Evolutionary conservation across 441 rosid species (phyloP), one percentile per base, ranked within the genome.

Genomic region (Gossypium gossypioides): DNA sequence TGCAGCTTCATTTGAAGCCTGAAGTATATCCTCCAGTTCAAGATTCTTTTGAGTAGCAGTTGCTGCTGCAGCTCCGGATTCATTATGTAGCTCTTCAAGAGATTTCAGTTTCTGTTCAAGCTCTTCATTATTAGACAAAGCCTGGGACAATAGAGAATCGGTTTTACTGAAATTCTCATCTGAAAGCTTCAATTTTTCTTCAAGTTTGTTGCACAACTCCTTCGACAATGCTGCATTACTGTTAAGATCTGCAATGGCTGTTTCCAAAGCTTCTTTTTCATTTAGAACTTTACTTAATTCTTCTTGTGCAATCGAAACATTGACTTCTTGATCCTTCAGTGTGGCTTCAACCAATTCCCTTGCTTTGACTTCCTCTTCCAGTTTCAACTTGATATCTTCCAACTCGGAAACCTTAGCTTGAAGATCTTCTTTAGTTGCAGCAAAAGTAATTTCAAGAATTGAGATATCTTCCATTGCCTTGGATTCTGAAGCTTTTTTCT

Each of bases 31-130:
- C 80, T 85, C 96, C 16, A 95, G 92, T 82, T 87, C 97, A 72
- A 87, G 75, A 81, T 83, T 89, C 85, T 83, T 92, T 75, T 86
- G 86, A 44, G 91, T 76, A 76, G 93, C 90, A 68, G 86, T 86
- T 77, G 85, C 83, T 74, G 92, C 96, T 56, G 75, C 85, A 74
- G 82, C 76, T 74, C 87, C 87, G 29, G 91, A 74, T 76, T 87
- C 91, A 63, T 6, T 74, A 62, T 85, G 90, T 71, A 81, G 87
- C 62, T 78, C 91, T 78, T 89, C 93, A 55, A 89, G 76, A 37
- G 90, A 88, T 76, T 88, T 88, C 84, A 92, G 56, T 81, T 89
- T 91, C 78, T 86, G 82, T 72, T 85, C 91, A 69, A 92, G 95
- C 81, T 89, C 97, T 57, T 85, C 84, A 62, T 81, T 91, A 76